phyloP scores from a whole-genome alignment of 805 yeast species.

The Lipomyces spencermartinsiae region DNA sequence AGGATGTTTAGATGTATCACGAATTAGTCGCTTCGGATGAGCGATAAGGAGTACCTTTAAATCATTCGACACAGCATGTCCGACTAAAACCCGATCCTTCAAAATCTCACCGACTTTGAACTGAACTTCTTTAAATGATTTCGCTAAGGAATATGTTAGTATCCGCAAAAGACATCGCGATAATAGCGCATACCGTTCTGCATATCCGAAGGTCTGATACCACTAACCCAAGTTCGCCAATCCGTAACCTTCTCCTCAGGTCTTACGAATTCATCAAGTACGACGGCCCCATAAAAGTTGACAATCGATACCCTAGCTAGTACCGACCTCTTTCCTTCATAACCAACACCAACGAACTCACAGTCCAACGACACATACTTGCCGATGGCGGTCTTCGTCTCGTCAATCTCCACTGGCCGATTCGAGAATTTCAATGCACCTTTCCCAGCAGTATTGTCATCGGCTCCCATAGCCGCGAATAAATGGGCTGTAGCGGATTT shows the following conservation, averaged over 20 bases:
- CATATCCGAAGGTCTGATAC: constrained; percentile 76
- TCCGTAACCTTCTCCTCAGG: constrained; percentile 81
- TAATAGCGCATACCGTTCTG: constrained; percentile 42
- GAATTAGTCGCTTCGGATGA: constrained; percentile 65
- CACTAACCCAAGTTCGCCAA: constrained; percentile 94
- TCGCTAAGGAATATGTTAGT: constrained; percentile 51
- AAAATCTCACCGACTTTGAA: constrained; percentile 58
- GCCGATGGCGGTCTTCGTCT: constrained; percentile 55
- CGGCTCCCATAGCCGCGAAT: constrained; percentile 26
- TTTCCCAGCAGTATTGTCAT: constrained; percentile 1
- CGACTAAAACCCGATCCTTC: constrained; percentile 67
- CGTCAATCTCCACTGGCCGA: constrained; percentile 33
- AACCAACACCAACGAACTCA: constrained; percentile 92
- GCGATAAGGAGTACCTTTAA: constrained; percentile 67
- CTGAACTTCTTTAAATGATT: constrained; percentile 72
- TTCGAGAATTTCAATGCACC: constrained; percentile 13
- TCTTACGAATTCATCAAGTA: constrained; percentile 75
- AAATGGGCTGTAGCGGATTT: constrained; percentile 26
- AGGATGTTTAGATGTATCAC: constrained; percentile 72
- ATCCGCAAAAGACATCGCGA: neutral
- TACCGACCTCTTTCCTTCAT: constrained; percentile 67
- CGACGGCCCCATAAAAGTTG: constrained; percentile 74
- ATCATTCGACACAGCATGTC: constrained; percentile 87
- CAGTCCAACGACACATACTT: constrained; percentile 85
- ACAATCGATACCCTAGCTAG: constrained; percentile 89